Conservation (phyloP, 805 yeast genomes). For the Suhomyces vadensis region DNA sequence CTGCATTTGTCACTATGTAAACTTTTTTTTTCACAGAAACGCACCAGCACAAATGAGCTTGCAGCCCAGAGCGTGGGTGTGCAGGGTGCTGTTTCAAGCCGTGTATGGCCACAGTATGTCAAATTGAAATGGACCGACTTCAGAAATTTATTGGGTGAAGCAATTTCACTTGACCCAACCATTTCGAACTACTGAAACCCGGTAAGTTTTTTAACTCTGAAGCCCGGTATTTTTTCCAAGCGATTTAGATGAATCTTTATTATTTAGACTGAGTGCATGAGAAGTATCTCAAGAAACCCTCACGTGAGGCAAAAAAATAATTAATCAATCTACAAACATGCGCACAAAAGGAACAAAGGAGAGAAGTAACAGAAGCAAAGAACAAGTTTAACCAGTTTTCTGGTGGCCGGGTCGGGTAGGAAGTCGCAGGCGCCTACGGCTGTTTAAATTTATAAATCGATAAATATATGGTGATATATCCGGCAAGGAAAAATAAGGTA, state of each 20-base stretch:
- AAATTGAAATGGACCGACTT: no score
- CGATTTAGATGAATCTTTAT: no score
- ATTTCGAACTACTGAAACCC: no score
- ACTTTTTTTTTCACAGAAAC: neutral
- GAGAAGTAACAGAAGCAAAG: constrained; percentile 7
- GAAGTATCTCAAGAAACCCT: neutral
- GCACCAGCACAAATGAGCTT: constrained; percentile 1
- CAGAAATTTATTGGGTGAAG: no score
- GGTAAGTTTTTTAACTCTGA: no score
- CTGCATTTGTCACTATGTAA: neutral
- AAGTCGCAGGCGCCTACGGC: neutral
- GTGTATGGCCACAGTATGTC: constrained; percentile 4
- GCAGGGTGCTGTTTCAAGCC: constrained; percentile 4
- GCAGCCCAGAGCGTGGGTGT: constrained; percentile 2
- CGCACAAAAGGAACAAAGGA: constrained; percentile 7
- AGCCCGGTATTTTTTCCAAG: no score
- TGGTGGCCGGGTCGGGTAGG: constrained; percentile 3
- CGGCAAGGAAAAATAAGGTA: neutral
- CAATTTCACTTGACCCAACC: no score
- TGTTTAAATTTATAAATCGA: neutral
- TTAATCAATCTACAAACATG: constrained; percentile 4
- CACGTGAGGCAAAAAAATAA: constrained; percentile 3
- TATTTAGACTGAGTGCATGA: neutral
- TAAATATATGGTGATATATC: constrained; percentile 3
- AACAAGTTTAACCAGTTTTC: constrained; percentile 7